Base-by-base conservation (phyloP, 2,329 filamentous ascomycete genomes). In the Pseudopithomyces chartarum region DNA sequence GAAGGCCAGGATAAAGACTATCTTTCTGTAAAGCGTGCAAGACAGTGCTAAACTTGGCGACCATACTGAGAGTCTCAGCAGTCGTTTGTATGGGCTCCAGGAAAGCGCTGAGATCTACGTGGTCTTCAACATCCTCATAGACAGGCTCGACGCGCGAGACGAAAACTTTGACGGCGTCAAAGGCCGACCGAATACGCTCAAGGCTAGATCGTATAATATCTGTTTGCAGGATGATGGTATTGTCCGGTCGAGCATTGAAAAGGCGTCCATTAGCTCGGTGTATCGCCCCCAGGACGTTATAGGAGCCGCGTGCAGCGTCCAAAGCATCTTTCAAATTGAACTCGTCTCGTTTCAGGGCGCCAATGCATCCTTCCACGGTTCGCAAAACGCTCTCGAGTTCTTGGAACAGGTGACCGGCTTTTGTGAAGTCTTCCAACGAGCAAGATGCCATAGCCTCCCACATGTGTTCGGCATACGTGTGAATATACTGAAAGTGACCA, bases 401-500 rank as follows among this genome's bases (percentile, higher is more conserved):
- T n/a, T 50, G 34, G 44, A 55, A 55, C 4, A 54, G 90, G 40
- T 88, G 87, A 68, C 91, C 88, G 63, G 91, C 94, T 61, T 81
- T 86, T 40, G 84, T 83, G 73, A 97, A 97, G 56, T 91, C 86
- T 47, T 91, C 88, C 2, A 89, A 80, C 2, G 89, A 88, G 77
- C 92, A 96, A 64, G 87, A 86, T 64, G 84, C 88, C 65, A 97
- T 91, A 57, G 90, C 87, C 57, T 87, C 89, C 70, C 90, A 86
- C 67, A 97, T 95, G 33, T 91, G 88, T 63, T 91, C 87, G 67
- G 91, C 95, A 83, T 95, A 91, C 44, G 85, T 85, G 6, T 87
- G 84, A 55, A 97, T 89, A 90, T 91, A 95, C 5, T 89, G 87
- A 49, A 97, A 85, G 76, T 93, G 92, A 71, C 96, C 91, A 44